Evolutionary conservation across 176 grass and related monocot species (phyloP).

Genomic region (Bromus sterilis): DNA sequence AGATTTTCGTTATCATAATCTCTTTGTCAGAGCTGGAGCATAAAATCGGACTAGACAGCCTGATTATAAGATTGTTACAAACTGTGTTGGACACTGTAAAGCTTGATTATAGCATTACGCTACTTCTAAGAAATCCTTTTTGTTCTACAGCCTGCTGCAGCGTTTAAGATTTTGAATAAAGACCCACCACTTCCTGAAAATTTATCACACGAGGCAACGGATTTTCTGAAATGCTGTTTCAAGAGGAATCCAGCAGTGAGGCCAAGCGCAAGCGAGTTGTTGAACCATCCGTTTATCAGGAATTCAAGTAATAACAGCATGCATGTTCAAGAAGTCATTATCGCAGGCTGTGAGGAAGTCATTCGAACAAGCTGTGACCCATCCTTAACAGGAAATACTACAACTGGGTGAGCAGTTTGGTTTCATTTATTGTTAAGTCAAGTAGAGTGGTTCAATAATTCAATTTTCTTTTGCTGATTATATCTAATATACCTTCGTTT

Average conservation of each 20-base stretch:
- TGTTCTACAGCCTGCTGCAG: constrained; percentile 50
- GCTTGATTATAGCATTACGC: no score
- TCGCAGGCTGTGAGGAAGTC: background rate
- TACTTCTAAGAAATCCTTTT: background rate
- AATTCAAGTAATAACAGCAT: constrained; percentile 53
- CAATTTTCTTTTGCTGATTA: background rate
- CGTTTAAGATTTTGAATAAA: constrained; percentile 83
- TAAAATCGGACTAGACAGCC: no score
- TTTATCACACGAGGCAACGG: constrained; percentile 67
- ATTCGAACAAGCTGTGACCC: constrained; percentile 19
- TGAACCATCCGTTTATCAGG: constrained; percentile 75
- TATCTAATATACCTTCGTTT: background rate
- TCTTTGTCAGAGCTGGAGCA: no score
- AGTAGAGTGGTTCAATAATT: background rate
- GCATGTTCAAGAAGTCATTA: constrained; percentile 47
- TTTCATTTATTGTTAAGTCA: background rate
- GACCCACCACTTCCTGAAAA: constrained; percentile 60
- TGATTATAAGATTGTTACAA: no score
- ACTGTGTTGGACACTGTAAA: no score
- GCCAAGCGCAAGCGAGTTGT: constrained; percentile 55
- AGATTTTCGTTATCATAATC: no score
- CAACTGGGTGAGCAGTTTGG: constrained; percentile 23
- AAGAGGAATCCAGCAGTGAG: constrained; percentile 71
- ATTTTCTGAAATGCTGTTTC: constrained; percentile 80
- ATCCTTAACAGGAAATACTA: constrained; percentile 37